These are phyloP conservation scores for Cryptococcus hybrid DNA, from an alignment of 1,284 basidiomycete genomes.

Conservation along the genomic window DNA sequence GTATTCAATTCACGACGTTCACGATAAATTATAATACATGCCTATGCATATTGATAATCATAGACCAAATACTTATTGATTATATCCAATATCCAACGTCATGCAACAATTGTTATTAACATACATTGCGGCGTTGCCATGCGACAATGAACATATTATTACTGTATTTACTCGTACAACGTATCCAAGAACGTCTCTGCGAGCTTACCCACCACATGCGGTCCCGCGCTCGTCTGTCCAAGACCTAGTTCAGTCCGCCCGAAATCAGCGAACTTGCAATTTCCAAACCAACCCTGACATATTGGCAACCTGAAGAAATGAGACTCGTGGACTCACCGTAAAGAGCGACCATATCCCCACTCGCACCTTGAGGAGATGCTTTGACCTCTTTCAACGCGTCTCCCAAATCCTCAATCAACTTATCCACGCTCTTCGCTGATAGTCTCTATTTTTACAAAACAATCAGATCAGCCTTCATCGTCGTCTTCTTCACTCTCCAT, in stretches of 20 bases:
- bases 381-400: slow-evolving; percentile 78
- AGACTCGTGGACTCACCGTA: slow-evolving; percentile 66
- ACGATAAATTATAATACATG: too few relatives aligned
- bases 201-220: slow-evolving; percentile 80
- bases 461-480: background rate
- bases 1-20: background rate
- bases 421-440: slow-evolving; percentile 42
- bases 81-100: background rate
- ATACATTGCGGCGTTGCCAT: background rate
- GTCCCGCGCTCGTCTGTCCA: slow-evolving; percentile 81
- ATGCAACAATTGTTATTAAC: background rate
- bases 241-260: slow-evolving; percentile 59
- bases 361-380: slow-evolving; percentile 49
- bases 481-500: background rate
- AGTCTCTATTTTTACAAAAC: slow-evolving; percentile 52
- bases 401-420: slow-evolving; percentile 60
- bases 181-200: slow-evolving; percentile 78
- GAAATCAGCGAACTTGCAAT: background rate
- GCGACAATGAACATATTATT: background rate
- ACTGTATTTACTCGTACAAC: slow-evolving; percentile 60
- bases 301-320: background rate
- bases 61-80: background rate
- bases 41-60: background rate
- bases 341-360: slow-evolving; percentile 79
- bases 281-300: background rate